phyloP scores from a whole-genome alignment of 495 filamentous ascomycete genomes.

The Penicilliopsis zonata region DNA sequence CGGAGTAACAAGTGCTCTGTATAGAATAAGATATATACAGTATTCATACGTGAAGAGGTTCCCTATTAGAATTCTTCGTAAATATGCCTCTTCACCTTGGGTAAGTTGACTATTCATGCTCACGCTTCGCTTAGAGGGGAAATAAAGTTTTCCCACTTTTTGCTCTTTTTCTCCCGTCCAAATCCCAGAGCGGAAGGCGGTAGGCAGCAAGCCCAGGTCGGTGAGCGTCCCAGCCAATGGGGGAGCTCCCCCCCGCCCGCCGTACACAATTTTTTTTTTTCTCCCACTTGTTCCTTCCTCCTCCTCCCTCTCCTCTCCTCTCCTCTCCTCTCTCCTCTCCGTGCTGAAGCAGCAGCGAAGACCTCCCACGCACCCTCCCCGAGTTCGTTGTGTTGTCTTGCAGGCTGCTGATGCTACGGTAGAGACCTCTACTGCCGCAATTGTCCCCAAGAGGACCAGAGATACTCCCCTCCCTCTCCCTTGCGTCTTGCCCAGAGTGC shows the following conservation, averaged over 20 bases:
- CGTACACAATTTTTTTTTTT: conserved; percentile 14
- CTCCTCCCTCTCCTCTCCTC: conserved; percentile 4
- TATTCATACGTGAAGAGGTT: too few relatives aligned
- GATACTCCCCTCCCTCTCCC: too few relatives aligned
- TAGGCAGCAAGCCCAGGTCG: conserved; percentile 14
- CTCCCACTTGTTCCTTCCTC: conserved; percentile 3
- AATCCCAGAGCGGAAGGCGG: conserved; percentile 5
- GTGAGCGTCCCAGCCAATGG: conserved; percentile 15
- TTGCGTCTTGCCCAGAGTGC: too few relatives aligned
- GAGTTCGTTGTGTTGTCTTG: too few relatives aligned
- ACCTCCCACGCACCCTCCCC: conserved; percentile 10
- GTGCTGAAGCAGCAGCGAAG: conserved; percentile 17
- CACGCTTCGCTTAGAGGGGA: too few relatives aligned
- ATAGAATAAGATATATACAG: too few relatives aligned
- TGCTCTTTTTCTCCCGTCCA: too few relatives aligned
- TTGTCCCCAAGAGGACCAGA: conserved; percentile 36
- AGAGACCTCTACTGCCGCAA: conserved; percentile 15
- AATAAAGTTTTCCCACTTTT: too few relatives aligned
- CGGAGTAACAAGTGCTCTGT: too few relatives aligned
- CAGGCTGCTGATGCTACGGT: conserved; percentile 34
- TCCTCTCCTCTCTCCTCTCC: conserved; percentile 13
- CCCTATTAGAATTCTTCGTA: too few relatives aligned
- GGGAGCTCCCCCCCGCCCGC: conserved; percentile 11
- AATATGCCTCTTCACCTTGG: too few relatives aligned
- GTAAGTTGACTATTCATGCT: too few relatives aligned